phyloP scores from a whole-genome alignment of 2,329 filamentous ascomycete genomes.

The Amylocarpus encephaloides region DNA sequence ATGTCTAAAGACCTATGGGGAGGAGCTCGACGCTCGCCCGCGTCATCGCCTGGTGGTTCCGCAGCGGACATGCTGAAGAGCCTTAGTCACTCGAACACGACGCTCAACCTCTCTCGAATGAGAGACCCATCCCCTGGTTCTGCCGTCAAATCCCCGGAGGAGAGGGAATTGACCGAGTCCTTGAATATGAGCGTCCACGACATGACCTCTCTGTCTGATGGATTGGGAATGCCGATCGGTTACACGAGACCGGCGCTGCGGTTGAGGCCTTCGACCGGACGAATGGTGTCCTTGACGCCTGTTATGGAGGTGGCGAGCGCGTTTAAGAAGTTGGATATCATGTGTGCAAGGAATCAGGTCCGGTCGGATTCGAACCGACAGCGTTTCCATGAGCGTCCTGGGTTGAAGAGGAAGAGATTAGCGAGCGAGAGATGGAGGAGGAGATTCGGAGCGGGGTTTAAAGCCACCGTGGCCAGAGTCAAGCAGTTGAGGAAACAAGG shows the following conservation, averaged over 20 bases:
- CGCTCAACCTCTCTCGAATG: not conserved
- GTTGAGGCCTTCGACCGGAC: constrained; percentile 25
- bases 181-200: not conserved
- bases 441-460: constrained; percentile 65
- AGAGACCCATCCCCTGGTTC: not conserved
- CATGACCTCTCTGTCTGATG: not conserved
- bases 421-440: constrained; percentile 61
- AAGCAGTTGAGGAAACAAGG: constrained; percentile 68
- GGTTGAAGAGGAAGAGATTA: constrained; percentile 71
- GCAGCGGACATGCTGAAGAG: not conserved
- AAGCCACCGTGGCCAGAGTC: constrained; percentile 56
- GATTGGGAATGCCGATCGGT: not conserved
- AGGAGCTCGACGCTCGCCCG: too few species aligned
- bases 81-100: not conserved
- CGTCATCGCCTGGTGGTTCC: too few species aligned
- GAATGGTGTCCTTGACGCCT: constrained; percentile 16
- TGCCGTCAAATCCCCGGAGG: not conserved
- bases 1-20: too few species aligned
- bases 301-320: constrained; percentile 24
- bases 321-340: constrained; percentile 34
- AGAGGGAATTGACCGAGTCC: not conserved
- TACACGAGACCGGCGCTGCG: constrained; percentile 12
- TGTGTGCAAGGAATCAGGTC: constrained; percentile 51
- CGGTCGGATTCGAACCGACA: constrained; percentile 50
- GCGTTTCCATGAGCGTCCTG: constrained; percentile 67